phyloP scores from a whole-genome alignment of 2,329 filamentous ascomycete genomes.

The Lasiodiplodia sp. region DNA sequence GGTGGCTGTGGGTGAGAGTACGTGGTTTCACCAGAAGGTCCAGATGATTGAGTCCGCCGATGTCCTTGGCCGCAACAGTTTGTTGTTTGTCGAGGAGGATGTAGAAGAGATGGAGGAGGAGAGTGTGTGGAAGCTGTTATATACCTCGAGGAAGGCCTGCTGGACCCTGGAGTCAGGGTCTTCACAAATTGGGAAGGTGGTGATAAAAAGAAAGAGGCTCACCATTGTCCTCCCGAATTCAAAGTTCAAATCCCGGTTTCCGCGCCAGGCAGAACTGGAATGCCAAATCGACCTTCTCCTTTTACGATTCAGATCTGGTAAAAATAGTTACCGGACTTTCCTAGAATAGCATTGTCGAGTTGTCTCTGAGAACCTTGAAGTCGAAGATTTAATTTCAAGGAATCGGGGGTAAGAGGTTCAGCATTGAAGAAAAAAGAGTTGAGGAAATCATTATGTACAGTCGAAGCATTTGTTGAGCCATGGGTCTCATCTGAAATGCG shows the following conservation, averaged over 20 bases:
- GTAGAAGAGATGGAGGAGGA: slow-evolving; percentile 8
- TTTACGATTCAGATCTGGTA: too few relatives aligned
- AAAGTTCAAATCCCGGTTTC: too few relatives aligned
- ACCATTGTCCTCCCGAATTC: background rate
- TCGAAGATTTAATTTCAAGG: too few relatives aligned
- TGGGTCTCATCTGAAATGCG: background rate
- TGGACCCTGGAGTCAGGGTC: background rate
- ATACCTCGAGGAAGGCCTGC: background rate
- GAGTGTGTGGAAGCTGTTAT: background rate
- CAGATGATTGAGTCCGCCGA: background rate
- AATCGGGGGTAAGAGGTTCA: too few relatives aligned
- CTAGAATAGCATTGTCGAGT: too few relatives aligned
- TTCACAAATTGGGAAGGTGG: background rate
- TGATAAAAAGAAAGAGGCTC: background rate
- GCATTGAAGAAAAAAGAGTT: too few relatives aligned
- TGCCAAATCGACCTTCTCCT: too few relatives aligned
- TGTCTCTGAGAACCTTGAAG: too few relatives aligned
- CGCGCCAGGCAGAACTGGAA: too few relatives aligned
- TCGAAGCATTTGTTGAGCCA: background rate
- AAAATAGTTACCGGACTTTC: too few relatives aligned
- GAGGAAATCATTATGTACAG: background rate
- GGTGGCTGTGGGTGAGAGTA: too few relatives aligned
- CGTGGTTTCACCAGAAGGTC: background rate
- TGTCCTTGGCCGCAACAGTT: background rate
- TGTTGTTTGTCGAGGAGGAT: background rate